Conservation (phyloP, 352 stramenopile species). For the Pythium guiyangense region DNA sequence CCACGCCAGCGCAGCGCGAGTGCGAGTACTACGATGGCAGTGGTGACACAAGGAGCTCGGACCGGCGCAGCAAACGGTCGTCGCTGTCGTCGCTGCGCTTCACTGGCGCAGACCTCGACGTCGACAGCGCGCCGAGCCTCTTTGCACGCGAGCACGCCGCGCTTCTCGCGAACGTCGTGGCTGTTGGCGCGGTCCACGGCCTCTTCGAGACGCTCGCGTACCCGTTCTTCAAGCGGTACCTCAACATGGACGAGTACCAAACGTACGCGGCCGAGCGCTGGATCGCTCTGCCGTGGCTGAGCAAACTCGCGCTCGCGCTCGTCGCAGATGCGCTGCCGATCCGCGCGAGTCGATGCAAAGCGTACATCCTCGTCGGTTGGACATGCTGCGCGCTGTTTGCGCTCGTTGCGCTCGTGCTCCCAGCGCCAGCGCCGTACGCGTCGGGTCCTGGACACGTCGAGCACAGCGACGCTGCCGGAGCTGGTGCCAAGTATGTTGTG, state of each 20-base stretch:
- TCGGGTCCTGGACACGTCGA: conserved; percentile 21
- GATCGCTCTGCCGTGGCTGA: conserved; percentile 51
- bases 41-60: conserved; percentile 1
- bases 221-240: conserved; percentile 66
- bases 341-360: conserved; percentile 31
- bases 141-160: conserved; percentile 35
- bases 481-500: conserved; percentile 39
- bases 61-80: conserved; percentile 1
- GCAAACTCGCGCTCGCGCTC: conserved; percentile 50
- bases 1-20: neutral
- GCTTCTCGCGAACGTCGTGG: conserved; percentile 50
- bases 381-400: conserved; percentile 36
- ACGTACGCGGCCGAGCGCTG: conserved; percentile 44
- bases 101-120: too few relatives aligned
- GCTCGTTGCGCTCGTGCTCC: conserved; percentile 29
- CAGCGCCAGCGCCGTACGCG: conserved; percentile 35
- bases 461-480: conserved; percentile 27
- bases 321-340: conserved; percentile 48
- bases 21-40: conserved; percentile 7
- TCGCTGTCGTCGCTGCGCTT: too few relatives aligned
- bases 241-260: conserved; percentile 70
- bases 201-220: conserved; percentile 55
- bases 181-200: conserved; percentile 44
- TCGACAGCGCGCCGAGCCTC: conserved; percentile 5
- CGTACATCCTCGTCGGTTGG: conserved; percentile 56